Percentiles rank a stretch among this genome's conserved stretches.
These are phyloP conservation scores for Suillus placidus DNA, from an alignment of 768 basidiomycete genomes.

Conservation along the genomic window DNA sequence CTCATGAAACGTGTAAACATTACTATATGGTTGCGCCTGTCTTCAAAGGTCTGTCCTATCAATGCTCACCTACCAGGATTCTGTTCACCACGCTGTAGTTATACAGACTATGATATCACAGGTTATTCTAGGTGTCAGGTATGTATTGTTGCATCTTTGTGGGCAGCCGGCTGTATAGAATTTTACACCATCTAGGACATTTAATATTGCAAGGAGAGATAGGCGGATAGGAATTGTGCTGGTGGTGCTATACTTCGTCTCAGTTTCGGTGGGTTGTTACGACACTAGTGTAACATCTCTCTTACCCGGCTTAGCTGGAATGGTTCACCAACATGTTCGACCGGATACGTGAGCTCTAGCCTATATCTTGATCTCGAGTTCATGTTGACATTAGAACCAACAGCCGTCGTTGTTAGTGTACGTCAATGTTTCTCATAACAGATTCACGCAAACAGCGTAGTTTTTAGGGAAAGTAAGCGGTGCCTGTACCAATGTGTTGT, in stretches of 20 bases:
- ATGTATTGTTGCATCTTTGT: not conserved
- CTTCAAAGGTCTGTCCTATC: conserved; percentile 56
- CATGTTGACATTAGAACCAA: conserved; percentile 13
- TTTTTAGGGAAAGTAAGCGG: conserved; percentile 41
- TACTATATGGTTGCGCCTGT: conserved; percentile 57
- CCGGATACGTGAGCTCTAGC: conserved; percentile 47
- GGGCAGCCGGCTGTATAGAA: not conserved
- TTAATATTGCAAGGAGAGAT: conserved; percentile 57
- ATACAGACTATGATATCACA: no score
- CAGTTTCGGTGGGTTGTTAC: conserved; percentile 43
- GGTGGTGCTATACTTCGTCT: conserved; percentile 40
- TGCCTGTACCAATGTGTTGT: not conserved
- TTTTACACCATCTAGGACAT: conserved; percentile 45
- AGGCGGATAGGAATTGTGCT: conserved; percentile 43
- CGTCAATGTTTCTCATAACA: conserved; percentile 13
- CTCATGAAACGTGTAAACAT: conserved; percentile 43
- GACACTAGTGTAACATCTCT: not conserved
- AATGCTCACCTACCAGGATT: not conserved
- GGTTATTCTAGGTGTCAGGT: no score
- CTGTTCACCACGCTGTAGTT: conserved; percentile 41
- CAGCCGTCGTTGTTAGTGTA: conserved; percentile 26
- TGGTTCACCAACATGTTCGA: conserved; percentile 58
- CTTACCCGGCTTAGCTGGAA: conserved; percentile 44
- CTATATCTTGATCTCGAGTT: conserved; percentile 8
- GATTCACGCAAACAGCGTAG: not conserved